Evolutionary conservation across 2,329 filamentous ascomycete genomes (phyloP).

Genomic region (Fusarium citri): DNA sequence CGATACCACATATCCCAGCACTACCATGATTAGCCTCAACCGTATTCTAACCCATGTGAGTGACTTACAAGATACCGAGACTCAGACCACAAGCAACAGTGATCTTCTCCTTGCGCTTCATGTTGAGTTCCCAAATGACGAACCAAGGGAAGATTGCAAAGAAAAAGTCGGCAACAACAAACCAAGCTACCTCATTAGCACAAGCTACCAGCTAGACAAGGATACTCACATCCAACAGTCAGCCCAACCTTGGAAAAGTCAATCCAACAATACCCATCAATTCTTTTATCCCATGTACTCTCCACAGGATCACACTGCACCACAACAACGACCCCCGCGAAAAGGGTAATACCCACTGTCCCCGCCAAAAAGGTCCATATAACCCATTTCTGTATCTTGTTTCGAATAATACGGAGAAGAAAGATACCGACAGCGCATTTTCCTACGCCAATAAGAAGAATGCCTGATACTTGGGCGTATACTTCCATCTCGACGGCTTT

Average conservation of each 20-base stretch:
- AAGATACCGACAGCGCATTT: slow-evolving; percentile 29
- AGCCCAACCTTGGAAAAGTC: slow-evolving; percentile 35
- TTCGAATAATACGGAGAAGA: slow-evolving; percentile 10
- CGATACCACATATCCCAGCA: slow-evolving; percentile 20
- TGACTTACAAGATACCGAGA: slow-evolving; percentile 27
- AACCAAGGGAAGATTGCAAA: slow-evolving; percentile 34
- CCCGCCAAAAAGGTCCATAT: slow-evolving; percentile 20
- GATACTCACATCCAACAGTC: slow-evolving; percentile 26
- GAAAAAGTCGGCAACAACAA: slow-evolving; percentile 25
- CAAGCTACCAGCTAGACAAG: too few relatives aligned
- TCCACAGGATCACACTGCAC: slow-evolving; percentile 25
- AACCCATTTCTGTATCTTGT: slow-evolving; percentile 16
- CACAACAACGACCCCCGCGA: slow-evolving; percentile 5
- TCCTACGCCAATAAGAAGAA: slow-evolving; percentile 11
- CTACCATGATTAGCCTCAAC: too few relatives aligned
- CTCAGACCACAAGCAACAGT: slow-evolving; percentile 24
- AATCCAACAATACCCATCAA: slow-evolving; percentile 21
- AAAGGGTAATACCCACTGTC: slow-evolving; percentile 1
- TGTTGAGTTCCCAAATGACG: slow-evolving; percentile 32
- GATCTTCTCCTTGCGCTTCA: slow-evolving; percentile 35
- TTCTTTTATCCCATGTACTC: slow-evolving; percentile 24
- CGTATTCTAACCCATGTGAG: too few relatives aligned
- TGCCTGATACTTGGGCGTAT: slow-evolving; percentile 11
- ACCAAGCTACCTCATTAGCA: slow-evolving; percentile 6
- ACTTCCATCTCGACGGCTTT: slow-evolving; percentile 17